Percentiles rank a stretch among this genome's conserved stretches.
Evolutionary conservation across 768 basidiomycete genomes (phyloP).

Genomic region (Trametes villosa): DNA sequence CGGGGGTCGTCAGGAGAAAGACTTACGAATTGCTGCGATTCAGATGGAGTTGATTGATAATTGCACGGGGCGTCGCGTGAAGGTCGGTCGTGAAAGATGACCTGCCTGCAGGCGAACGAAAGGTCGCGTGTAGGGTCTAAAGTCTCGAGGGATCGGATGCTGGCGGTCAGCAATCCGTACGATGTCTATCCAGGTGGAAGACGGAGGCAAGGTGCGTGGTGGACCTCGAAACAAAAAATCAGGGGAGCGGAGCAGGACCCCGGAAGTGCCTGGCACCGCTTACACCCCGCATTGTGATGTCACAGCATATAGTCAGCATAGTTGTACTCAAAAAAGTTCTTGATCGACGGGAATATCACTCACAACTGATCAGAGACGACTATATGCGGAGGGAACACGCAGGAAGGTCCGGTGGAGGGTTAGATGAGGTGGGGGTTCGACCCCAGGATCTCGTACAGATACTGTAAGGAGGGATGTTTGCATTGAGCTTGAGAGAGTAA

Average conservation of each 20-base stretch:
- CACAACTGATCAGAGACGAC: no score
- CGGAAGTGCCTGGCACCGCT: conserved; percentile 17
- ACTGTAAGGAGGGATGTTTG: no score
- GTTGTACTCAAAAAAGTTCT: no score
- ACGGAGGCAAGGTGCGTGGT: conserved; percentile 29
- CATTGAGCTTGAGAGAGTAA: no score
- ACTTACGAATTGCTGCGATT: conserved; percentile 45
- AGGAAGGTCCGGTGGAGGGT: no score
- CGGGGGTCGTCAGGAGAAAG: conserved; percentile 22
- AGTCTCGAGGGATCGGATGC: conserved; percentile 33
- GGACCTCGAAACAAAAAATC: conserved; percentile 31
- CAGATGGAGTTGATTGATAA: conserved; percentile 55
- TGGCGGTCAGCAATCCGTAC: conserved; percentile 38
- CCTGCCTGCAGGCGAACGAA: conserved; percentile 85
- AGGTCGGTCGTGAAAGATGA: conserved; percentile 83
- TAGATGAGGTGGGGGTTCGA: no score
- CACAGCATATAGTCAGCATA: no score
- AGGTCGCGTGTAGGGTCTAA: conserved; percentile 45
- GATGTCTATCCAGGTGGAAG: conserved; percentile 37
- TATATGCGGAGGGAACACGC: no score
- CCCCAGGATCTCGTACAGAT: no score
- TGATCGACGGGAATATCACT: no score
- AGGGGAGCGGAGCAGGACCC: conserved; percentile 22
- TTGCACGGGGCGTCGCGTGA: conserved; percentile 61
- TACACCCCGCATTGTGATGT: conserved; percentile 9